A percentile compares a stretch with the other conserved stretches of the same genome.
phyloP scores from a whole-genome alignment of 129 eudicot species.

The Artemisia argyi region DNA sequence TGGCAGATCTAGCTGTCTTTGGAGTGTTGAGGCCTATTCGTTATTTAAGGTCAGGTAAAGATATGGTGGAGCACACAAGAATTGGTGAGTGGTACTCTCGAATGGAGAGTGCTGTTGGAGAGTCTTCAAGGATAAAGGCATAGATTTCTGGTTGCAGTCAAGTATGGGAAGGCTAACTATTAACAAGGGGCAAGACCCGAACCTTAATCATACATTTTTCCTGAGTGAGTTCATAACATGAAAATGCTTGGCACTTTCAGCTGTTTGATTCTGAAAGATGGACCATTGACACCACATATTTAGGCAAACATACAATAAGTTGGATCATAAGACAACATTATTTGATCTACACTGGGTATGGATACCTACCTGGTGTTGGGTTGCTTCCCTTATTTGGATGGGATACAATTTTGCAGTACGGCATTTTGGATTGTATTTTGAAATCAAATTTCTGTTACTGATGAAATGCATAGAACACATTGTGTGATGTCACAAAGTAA shows the following conservation, averaged over 20 bases:
- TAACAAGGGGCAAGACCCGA: constrained; percentile 2
- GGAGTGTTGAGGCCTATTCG: constrained; percentile 46
- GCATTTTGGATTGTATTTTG: constrained; percentile 7
- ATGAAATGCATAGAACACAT: constrained; percentile 1
- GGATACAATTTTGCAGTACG: constrained; percentile 23
- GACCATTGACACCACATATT: constrained; percentile 9
- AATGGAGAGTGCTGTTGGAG: constrained; percentile 45
- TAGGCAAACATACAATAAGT: constrained; percentile 23
- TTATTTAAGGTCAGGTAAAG: constrained; percentile 36
- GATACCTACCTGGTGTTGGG: constrained; percentile 16
- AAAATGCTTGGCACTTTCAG: neutral
- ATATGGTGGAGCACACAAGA: constrained; percentile 47
- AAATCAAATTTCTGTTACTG: neutral
- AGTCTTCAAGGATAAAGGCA: constrained; percentile 40
- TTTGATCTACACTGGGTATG: constrained; percentile 7
- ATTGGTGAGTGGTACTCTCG: constrained; percentile 45
- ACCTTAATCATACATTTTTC: neutral
- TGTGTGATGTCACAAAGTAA: neutral
- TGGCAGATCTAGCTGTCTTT: constrained; percentile 43
- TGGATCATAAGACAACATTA: constrained; percentile 13
- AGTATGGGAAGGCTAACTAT: constrained; percentile 13
- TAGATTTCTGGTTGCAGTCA: constrained; percentile 15
- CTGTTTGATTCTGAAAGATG: constrained; percentile 4
- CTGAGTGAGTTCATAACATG: neutral
- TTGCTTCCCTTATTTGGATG: constrained; percentile 11